Percentiles rank a stretch among this genome's conserved stretches.
Evolutionary conservation across 495 filamentous ascomycete genomes (phyloP).

Genomic region (Penicillium simplicissimum): DNA sequence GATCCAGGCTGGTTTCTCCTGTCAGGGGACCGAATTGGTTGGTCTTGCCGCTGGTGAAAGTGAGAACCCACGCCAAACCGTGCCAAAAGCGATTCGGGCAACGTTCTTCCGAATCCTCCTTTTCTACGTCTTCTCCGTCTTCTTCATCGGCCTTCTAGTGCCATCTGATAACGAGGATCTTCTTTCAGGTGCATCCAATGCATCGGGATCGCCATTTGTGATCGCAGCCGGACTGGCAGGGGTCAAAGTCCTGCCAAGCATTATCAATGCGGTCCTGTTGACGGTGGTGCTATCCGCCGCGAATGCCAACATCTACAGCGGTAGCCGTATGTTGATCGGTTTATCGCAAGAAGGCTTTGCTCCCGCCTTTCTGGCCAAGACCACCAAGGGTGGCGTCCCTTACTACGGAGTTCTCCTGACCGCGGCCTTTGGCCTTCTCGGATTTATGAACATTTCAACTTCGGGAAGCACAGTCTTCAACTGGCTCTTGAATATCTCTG

Average conservation of each 20-base stretch:
- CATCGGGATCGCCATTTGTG: conserved; percentile 51
- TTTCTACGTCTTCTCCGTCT: conserved; percentile 61
- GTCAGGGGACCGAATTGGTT: conserved; percentile 64
- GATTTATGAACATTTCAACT: conserved; percentile 44
- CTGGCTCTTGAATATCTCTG: conserved; percentile 53
- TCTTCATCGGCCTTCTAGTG: conserved; percentile 67
- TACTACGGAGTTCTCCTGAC: conserved; percentile 41
- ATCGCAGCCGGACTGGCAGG: conserved; percentile 57
- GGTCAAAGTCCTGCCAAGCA: conserved; percentile 60
- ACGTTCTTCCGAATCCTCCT: conserved; percentile 69
- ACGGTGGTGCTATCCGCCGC: conserved; percentile 63
- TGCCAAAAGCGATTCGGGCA: conserved; percentile 63
- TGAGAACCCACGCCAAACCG: conserved; percentile 59
- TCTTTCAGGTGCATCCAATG: conserved; percentile 28
- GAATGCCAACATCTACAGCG: conserved; percentile 72
- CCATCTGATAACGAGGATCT: conserved; percentile 42
- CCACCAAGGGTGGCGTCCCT: conserved; percentile 41
- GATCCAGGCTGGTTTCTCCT: conserved; percentile 58
- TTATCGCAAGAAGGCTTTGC: conserved; percentile 55
- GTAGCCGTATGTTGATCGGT: conserved; percentile 56
- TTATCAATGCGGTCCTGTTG: conserved; percentile 71
- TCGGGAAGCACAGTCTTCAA: conserved; percentile 42
- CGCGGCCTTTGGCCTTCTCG: conserved; percentile 44
- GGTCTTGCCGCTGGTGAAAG: conserved; percentile 66
- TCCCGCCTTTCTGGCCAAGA: conserved; percentile 46